Base-by-base conservation (phyloP, 1,139 yeast species). In the Saccharomyces hybrid region DNA sequence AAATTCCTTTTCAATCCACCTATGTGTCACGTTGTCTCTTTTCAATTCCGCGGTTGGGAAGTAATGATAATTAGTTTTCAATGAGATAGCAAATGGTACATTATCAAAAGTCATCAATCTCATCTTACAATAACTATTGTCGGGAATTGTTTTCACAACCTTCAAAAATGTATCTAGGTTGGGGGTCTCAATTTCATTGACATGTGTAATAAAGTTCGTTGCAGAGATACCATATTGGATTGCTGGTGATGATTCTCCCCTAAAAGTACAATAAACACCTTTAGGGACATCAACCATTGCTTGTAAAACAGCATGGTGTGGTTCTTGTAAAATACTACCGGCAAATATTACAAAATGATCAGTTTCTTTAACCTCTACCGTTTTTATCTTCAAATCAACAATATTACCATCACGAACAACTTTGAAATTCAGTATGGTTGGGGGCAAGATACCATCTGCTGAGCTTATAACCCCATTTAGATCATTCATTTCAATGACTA, bases 31-130 rank as follows among this genome's bases (percentile, higher is more conserved):
- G 11, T 62, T 63, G 58, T 78, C 76, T 62, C 78, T 79, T 59
- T 75, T 78, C 60, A 88, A 70, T 65, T 86, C 91, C 9, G 81
- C 77, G 0, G 96, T 89, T 47, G 96, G 95, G 77, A 88, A 90
- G 68, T 90, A 91, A 68, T 90, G 97, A 64, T 88, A 88, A 68
- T 88, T 88, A 1, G 96, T 88, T 70, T 89, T 89, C 64, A 90
- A 72, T 1, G 96, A 85, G 54, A 86, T 83, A 2, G 97, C 96
- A 63, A 83, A 80, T 11, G 96, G 96, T 26, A 88, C 83, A 58
- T 85, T 85, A 62, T 90, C 97, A 70, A 86, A 88, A 0, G 95
- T 83, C 48, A 89, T 93, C 50, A 87, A 73, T 61, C 96, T 80
- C 59, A 90, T 74, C 67, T 89, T 87, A 62, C 88, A 86, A 64